Base-by-base conservation (phyloP, 2,329 filamentous ascomycete genomes). In the Paraphaeosphaeria sporulosa region DNA sequence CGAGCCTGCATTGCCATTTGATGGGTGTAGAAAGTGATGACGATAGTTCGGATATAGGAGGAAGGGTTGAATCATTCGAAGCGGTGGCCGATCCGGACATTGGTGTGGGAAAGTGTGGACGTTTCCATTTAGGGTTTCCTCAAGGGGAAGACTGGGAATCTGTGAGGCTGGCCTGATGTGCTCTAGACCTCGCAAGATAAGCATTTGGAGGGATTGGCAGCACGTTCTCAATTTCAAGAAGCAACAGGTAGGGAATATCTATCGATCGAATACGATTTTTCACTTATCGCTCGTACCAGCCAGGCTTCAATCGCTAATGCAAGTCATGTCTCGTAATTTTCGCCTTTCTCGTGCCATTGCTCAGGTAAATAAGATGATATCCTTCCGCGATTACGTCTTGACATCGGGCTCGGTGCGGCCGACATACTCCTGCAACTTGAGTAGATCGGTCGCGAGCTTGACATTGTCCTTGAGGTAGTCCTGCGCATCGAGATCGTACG, bases 381-480 rank as follows among this genome's bases (percentile, higher is more conserved):
- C 17, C 19, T 27, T 9, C 9, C 9, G 5, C 49, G 52, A 63
- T 81, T 89, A 98, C 62, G 94, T 99, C 89, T 94, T 96, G 73
- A 99, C 95, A 81, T 97, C 93, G 38, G 95, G 95, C 84, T 97
- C 91, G 71, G 93, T 93, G 63, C 94, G 90, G 76, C 93, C 94
- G 71, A 98, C 88, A 77, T 90, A 93, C 84, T 97, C 91, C 85
- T 97, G 92, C 80, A 99, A 90, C 85, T 94, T 93, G 76, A 99
- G 85, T 61, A 99, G 84, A 57, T 90, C 87, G 2, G 93, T 91
- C 23, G 94, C 92, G 70, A 97, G 87, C 76, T 90, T 86, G 73
- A 99, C 92, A 76, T 96, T 93, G 59, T 92, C 91, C 84, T 92
- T 90, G 71, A 99, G 86, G 84, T 96, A 99, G 60, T 94, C 93